These are phyloP conservation scores for Heterococcus sp. DNA, from an alignment of 108 stramenopile species.

Conservation along the genomic window DNA sequence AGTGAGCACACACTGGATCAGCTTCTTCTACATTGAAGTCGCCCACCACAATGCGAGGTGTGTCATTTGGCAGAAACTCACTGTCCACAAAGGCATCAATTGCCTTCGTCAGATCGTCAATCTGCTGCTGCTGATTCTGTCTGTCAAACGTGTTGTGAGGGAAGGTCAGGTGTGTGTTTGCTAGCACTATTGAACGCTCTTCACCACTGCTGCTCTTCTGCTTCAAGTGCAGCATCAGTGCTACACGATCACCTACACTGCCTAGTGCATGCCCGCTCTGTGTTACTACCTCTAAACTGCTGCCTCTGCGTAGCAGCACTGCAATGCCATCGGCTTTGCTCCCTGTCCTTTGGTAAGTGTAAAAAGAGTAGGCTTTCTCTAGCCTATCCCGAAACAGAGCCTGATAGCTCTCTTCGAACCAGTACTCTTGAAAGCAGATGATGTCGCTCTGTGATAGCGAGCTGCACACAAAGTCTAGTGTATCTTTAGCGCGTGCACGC, in stretches of 20 bases:
- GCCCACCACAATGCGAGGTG: constrained; percentile 29
- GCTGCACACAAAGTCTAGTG: constrained; percentile 11
- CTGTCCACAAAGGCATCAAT: not conserved
- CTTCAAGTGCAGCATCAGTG: constrained; percentile 28
- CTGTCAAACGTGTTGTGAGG: constrained; percentile 20
- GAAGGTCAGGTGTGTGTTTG: constrained; percentile 31
- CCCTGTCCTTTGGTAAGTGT: constrained; percentile 16
- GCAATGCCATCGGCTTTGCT: constrained; percentile 19
- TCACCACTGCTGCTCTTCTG: not conserved
- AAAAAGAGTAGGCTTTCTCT: constrained; percentile 9
- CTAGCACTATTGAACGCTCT: constrained; percentile 14
- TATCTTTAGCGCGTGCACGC: constrained; percentile 11
- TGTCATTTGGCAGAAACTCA: constrained; percentile 14
- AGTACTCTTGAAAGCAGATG: constrained; percentile 42
- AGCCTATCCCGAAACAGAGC: constrained; percentile 5
- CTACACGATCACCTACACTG: constrained; percentile 14
- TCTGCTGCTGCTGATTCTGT: constrained; percentile 22
- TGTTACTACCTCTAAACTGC: not conserved
- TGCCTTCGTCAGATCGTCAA: constrained; percentile 1
- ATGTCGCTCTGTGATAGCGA: constrained; percentile 12
- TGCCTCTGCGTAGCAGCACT: constrained; percentile 10
- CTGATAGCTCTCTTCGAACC: constrained; percentile 10
- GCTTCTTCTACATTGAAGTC: constrained; percentile 37
- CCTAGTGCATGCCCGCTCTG: constrained; percentile 3
- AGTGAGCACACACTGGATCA: constrained; percentile 27